Percentiles rank a stretch among this genome's conserved stretches.
Evolutionary conservation across 805 yeast genomes (phyloP).

Genomic region (Yamadazyma olivae): DNA sequence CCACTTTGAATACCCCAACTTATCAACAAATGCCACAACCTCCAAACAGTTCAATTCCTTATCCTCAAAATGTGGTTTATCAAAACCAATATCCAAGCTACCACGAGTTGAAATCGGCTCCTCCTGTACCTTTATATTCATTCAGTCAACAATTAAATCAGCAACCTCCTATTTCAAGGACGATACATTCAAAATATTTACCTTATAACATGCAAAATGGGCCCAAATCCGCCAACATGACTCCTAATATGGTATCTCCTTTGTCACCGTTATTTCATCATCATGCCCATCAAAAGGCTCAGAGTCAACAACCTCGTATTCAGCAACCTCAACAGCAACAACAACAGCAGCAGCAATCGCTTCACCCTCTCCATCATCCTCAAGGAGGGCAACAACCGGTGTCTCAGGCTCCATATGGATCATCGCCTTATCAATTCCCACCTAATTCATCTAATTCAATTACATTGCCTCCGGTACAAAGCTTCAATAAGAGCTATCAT

Average conservation of each 20-base stretch:
- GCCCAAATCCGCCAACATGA: no score
- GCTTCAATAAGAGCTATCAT: slow-evolving; percentile 3
- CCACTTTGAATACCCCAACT: slow-evolving; percentile 8
- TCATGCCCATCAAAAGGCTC: slow-evolving; percentile 1
- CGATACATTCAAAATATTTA: slow-evolving; percentile 7
- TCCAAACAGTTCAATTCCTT: not conserved
- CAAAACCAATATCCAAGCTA: not conserved
- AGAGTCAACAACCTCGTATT: no score
- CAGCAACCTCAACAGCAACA: slow-evolving; percentile 1
- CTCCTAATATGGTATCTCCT: slow-evolving; percentile 34
- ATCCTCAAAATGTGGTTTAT: no score
- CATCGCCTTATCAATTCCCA: slow-evolving; percentile 1
- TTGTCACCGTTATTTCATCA: slow-evolving; percentile 41
- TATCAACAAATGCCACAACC: not conserved
- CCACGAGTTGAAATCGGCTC: slow-evolving; percentile 20
- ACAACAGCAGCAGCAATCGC: slow-evolving; percentile 3
- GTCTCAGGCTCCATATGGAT: no score
- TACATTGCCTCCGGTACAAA: slow-evolving; percentile 10
- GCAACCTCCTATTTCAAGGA: slow-evolving; percentile 3
- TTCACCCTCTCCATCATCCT: no score
- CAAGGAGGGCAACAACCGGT: no score
- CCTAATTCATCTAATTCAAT: not conserved
- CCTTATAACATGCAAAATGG: no score
- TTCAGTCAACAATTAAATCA: slow-evolving; percentile 11
- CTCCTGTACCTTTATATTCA: slow-evolving; percentile 18